Base-by-base conservation (phyloP, 192 early-diverging fungal species). In the Thamnidium elegans region DNA sequence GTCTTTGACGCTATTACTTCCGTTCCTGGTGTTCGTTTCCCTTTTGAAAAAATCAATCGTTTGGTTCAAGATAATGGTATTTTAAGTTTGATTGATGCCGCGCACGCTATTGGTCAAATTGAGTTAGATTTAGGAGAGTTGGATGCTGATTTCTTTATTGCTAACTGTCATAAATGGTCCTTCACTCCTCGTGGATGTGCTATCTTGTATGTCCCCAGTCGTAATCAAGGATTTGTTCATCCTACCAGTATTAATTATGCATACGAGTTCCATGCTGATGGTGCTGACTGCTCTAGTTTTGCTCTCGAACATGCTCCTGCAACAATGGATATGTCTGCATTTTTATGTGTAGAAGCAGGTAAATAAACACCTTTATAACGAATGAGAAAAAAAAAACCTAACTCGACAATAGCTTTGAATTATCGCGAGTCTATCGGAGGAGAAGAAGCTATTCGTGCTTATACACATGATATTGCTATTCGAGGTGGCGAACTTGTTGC, bases 151-250 rank as follows among this genome's bases (percentile, higher is more conserved):
- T 91, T 84, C 55, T 85, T 83, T 54, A 79, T 84, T 13, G 68
- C 81, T 26, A 86, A 87, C 67, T 77, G 75, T 55, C 87, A 88
- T 69, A 88, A 88, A 71, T 88, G 87, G 87, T 50, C 85, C 6
- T 87, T 66, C 70, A 77, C 73, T 58, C 76, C 78, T 45, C 76
- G 79, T 34, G 77, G 85, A 15, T 79, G 77, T 17, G 80, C 82
- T 2, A 70, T 81, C 5, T 55, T 87, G 3, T 88, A 87, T 63
- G 76, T 83, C 7, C 53, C 75, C 20, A 72, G 67, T 53, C 65
- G 74, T 54, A 66, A 84, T 36, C 83, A 88, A 32, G 64, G 71
- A 9, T 39, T 66, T 9, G 62, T 81, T 42, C 82, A 78, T 66
- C 80, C 74, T 14, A 52, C 72, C 1, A 44, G 78, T 23, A 82